Base-by-base conservation (phyloP, 2,329 filamentous ascomycete species). In the Aspergillus carbonarius region DNA sequence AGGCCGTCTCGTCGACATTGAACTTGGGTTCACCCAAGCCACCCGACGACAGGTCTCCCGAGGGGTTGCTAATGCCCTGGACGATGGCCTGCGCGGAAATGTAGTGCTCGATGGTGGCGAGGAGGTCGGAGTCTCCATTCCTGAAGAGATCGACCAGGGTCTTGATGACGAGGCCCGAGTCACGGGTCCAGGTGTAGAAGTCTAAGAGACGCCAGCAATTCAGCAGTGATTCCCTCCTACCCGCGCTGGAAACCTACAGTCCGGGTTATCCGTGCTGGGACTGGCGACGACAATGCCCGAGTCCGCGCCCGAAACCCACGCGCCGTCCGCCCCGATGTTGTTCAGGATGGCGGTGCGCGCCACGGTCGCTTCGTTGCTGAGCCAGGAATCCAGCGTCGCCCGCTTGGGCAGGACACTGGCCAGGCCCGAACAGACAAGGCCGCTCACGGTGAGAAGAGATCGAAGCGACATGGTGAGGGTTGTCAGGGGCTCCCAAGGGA, bases 171-270 rank as follows among this genome's bases (percentile, higher is more conserved):
- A 93, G 79, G 23, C 87, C 88, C 15, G 88, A 83, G 72, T 93
- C 90, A 68, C 90, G 80, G 1, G 87, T 91, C 90, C 90, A 93
- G 1, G 88, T 91, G 69, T 86, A 93, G 69, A 83, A 92, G 73
- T 93, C 88, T 91, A n/a, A 18, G 7, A 37, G 2, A 44, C 8
- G 13, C 50, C 48, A 53, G 35, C 23, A 32, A 18, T 10, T 54
- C 48, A 53, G 35, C 23, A 32, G 18, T 10, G 30, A 32, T 8
- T 8, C 5, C 7, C 7, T 32, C 9, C 30, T 32, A 2, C 30
- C 7, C 17, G 12, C 25, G 13, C 34, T n/a, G 23, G 12, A 23
- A 17, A 72, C 78, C 69, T 66, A 84, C 83, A 87, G 64, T 85
- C 74, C 1, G 84, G 84, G 64, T 82, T 72, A 63, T 63, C 35